A percentile compares a stretch with the other conserved stretches of the same genome.
phyloP scores from a whole-genome alignment of 2,329 filamentous ascomycete genomes.

The Colletotrichum scovillei region DNA sequence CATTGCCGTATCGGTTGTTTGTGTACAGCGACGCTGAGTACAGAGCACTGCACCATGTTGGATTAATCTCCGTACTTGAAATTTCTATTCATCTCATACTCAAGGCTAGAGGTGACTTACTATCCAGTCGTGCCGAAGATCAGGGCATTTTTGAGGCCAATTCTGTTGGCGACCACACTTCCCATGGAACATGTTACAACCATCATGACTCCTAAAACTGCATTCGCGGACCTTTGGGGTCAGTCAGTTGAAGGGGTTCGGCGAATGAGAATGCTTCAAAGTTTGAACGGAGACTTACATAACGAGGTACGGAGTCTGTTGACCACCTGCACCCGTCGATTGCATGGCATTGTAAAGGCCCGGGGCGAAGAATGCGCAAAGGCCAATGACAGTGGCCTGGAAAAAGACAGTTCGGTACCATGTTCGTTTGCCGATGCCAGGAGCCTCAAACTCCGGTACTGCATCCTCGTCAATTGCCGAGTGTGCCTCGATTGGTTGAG shows the following conservation, averaged over 20 bases:
- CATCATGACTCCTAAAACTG: constrained; percentile 22
- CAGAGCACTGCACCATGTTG: constrained; percentile 23
- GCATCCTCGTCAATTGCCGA: neutral
- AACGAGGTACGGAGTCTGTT: constrained; percentile 44
- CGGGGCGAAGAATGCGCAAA: constrained; percentile 43
- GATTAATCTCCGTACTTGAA: too few relatives aligned
- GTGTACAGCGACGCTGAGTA: constrained; percentile 51
- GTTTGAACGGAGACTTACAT: constrained; percentile 36
- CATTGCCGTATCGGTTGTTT: constrained; percentile 45
- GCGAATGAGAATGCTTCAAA: too few relatives aligned
- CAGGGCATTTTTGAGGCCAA: constrained; percentile 13
- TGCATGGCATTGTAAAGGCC: constrained; percentile 46
- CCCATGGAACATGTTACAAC: constrained; percentile 17
- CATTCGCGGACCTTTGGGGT: neutral
- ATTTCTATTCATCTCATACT: too few relatives aligned
- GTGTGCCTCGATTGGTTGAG: neutral
- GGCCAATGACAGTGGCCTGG: constrained; percentile 41
- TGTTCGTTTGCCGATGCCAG: neutral
- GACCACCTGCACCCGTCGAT: constrained; percentile 43
- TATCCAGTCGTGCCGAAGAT: constrained; percentile 25
- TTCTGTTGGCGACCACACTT: constrained; percentile 17
- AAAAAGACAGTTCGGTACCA: constrained; percentile 45
- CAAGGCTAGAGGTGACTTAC: neutral
- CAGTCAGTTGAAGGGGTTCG: neutral
- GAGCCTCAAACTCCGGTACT: neutral